Conservation (phyloP, 495 filamentous ascomycete species). For the Apodospora peruviana region DNA sequence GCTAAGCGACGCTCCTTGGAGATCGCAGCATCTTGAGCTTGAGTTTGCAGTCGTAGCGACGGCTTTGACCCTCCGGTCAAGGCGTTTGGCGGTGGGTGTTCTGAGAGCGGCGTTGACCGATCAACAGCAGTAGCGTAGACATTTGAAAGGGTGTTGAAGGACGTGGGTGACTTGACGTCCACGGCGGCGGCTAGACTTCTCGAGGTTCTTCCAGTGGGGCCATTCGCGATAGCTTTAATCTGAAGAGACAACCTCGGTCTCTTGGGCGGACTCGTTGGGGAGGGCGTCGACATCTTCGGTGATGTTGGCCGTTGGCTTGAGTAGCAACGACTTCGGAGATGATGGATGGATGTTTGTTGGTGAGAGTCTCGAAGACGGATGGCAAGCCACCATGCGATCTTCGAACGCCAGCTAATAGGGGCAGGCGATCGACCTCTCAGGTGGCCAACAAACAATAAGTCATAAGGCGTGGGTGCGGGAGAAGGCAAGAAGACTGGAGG, state of each 20-base stretch:
- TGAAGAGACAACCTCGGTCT: constrained; percentile 78
- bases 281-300: constrained; percentile 37
- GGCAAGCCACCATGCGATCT: background rate
- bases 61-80: constrained; percentile 29
- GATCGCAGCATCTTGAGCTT: constrained; percentile 18
- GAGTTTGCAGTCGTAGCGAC: constrained; percentile 42
- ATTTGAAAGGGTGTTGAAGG: constrained; percentile 79
- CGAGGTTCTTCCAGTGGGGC: constrained; percentile 23
- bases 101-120: constrained; percentile 51
- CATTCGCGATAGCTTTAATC: constrained; percentile 45
- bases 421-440: constrained; percentile 5
- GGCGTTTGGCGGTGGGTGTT: constrained; percentile 35
- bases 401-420: constrained; percentile 4
- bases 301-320: constrained; percentile 1
- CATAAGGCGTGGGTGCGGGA: background rate
- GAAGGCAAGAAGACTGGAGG: constrained; percentile 3
- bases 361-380: background rate
- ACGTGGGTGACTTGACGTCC: constrained; percentile 65
- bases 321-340: too few species aligned
- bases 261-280: constrained; percentile 42
- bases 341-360: too few species aligned
- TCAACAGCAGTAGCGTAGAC: constrained; percentile 66
- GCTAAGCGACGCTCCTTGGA: constrained; percentile 23
- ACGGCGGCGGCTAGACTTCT: constrained; percentile 34
- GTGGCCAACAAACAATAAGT: constrained; percentile 3